Base-by-base conservation (phyloP, 306 rosid species). In the Prunus fruticosa region DNA sequence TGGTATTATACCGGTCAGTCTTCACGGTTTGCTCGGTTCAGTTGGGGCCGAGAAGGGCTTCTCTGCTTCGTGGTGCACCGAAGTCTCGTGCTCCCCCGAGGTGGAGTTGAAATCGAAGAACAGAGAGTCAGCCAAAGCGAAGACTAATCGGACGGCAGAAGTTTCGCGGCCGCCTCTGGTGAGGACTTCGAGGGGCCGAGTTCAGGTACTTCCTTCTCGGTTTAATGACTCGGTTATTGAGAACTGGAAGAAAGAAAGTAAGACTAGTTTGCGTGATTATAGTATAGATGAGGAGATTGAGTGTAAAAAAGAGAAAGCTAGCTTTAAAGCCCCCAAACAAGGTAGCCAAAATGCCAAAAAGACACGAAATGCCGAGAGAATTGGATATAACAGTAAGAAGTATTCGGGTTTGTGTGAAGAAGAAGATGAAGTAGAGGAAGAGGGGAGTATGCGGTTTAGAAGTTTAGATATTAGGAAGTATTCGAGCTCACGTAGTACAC, bases 191-290 rank as follows among this genome's bases (percentile, higher is more conserved):
- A 86, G 99, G 72, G 99, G 99, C 23, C 81, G 99, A 34, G 99
- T 93, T 75, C 99, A 93, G 94, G 99, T 93, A 54, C 96, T 96
- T 5, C 99, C 99, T 80, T 96, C 99, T 8, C 89, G 98, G 64
- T 93, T 96, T 74, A 96, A 96, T 8, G 99, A 96, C 73, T 93
- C 99, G 6, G 98, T 96, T 53, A 89, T 96, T 69, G 99, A 96
- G 79, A 88, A 96, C 86, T 96, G 99, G 99, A 91, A 80, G 88
- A 93, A 96, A 62, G 99, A 93, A 13, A 67, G 89, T 41, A 95
- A 87, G 86, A 82, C 75, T 41, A 82, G 78, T 75, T 38, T 79
- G 73, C 88, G 83, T 43, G 91, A 92, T 78, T 19, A 61, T 79
- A 85, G 81, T 45, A 56, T 71, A 32, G 90, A 90, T 30, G 96